These are phyloP conservation scores for Metschnikowia rubicola DNA, from an alignment of 805 yeast genomes.

Conservation along the genomic window DNA sequence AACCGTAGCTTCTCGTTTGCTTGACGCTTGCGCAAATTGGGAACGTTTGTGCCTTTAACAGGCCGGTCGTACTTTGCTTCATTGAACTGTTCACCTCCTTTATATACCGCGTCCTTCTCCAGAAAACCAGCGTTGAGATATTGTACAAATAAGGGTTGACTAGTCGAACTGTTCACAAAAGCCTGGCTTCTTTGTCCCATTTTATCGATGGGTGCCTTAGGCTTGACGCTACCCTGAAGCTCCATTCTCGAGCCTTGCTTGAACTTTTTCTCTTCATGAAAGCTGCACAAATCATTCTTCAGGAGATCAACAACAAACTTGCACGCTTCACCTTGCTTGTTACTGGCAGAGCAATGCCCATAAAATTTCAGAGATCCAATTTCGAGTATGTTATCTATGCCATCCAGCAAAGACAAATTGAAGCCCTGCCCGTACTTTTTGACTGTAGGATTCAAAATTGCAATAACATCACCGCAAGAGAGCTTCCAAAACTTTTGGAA, in stretches of 20 bases:
- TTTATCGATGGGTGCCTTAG: slow-evolving; percentile 52
- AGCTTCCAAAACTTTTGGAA: slow-evolving; percentile 71
- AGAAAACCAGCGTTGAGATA: slow-evolving; percentile 14
- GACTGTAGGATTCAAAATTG: slow-evolving; percentile 70
- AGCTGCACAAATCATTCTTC: slow-evolving; percentile 60
- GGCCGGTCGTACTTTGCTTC: slow-evolving; percentile 18
- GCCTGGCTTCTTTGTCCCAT: slow-evolving; percentile 23
- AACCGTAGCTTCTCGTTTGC: slow-evolving; percentile 17
- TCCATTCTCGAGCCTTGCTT: slow-evolving; percentile 65
- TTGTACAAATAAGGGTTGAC: slow-evolving; percentile 21
- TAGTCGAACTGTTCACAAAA: slow-evolving; percentile 20
- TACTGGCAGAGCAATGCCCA: slow-evolving; percentile 59
- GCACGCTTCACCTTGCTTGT: slow-evolving; percentile 51
- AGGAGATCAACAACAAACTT: slow-evolving; percentile 54
- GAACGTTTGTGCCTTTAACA: slow-evolving; percentile 13
- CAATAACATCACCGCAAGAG: slow-evolving; percentile 69
- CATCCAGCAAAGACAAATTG: slow-evolving; percentile 52
- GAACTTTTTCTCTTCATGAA: slow-evolving; percentile 60
- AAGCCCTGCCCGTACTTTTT: slow-evolving; percentile 39
- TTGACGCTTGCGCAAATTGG: slow-evolving; percentile 17
- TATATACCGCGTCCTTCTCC: slow-evolving; percentile 14
- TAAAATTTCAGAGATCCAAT: slow-evolving; percentile 68
- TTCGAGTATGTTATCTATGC: slow-evolving; percentile 55
- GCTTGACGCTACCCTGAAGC: slow-evolving; percentile 56
- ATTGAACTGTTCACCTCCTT: slow-evolving; percentile 19